A percentile compares a stretch with the other conserved stretches of the same genome.
phyloP scores from a whole-genome alignment of 805 yeast species.

The Lachancea sp. region DNA sequence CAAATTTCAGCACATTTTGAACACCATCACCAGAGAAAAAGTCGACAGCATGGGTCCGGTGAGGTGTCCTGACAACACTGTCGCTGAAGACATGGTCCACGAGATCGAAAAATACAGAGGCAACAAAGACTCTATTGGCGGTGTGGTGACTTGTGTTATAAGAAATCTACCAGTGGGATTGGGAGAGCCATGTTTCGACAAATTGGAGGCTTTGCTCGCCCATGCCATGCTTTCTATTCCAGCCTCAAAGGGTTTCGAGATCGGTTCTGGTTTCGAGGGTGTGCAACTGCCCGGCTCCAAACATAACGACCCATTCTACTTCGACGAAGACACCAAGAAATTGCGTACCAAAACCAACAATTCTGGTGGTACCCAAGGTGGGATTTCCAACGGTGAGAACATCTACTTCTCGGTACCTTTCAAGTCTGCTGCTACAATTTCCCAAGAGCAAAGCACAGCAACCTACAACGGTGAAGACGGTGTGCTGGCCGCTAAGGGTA shows the following conservation, averaged over 20 bases:
- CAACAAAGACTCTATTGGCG: conserved; percentile 89
- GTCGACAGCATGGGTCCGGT: conserved; percentile 87
- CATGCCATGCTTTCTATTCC: conserved; percentile 98
- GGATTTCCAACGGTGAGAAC: conserved; percentile 93
- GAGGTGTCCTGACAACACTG: conserved; percentile 79
- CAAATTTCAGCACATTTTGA: conserved; percentile 58
- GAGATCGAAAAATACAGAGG: conserved; percentile 84
- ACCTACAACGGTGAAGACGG: conserved; percentile 87
- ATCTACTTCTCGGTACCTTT: conserved; percentile 93
- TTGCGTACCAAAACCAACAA: conserved; percentile 85
- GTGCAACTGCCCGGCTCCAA: conserved; percentile 84
- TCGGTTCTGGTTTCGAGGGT: conserved; percentile 94
- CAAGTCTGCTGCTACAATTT: conserved; percentile 96
- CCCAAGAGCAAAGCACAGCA: conserved; percentile 85
- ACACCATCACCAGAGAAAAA: conserved; percentile 76
- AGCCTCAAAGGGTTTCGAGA: conserved; percentile 96
- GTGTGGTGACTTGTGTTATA: conserved; percentile 94
- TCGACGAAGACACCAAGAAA: conserved; percentile 50
- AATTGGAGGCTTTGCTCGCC: conserved; percentile 89
- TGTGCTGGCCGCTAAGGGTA: conserved; percentile 87
- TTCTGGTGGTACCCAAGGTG: conserved; percentile 98
- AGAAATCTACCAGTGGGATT: conserved; percentile 92
- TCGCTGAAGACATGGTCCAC: conserved; percentile 74
- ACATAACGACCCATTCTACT: conserved; percentile 84
- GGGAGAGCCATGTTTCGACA: conserved; percentile 97